Conservation (phyloP, 148 eudicot species). For the Persicaria tinctoria region DNA sequence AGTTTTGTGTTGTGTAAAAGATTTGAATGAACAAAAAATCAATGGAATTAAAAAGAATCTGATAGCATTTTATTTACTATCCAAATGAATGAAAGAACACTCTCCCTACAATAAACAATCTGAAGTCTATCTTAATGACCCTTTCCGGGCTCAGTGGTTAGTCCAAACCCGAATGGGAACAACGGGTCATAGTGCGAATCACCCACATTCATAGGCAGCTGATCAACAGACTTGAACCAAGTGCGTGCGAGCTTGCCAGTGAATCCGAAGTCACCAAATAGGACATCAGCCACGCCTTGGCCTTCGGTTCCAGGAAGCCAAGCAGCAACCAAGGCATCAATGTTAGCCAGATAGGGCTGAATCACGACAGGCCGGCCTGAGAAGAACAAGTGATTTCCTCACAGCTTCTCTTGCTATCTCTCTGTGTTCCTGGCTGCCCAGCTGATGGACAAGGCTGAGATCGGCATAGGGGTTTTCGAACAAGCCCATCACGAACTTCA, state of each 20-base stretch:
- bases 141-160: constrained; percentile 27
- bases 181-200: constrained; percentile 45
- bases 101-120: constrained; percentile 9
- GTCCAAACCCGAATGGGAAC: constrained; percentile 46
- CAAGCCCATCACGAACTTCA: constrained; percentile 58
- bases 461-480: constrained; percentile 55
- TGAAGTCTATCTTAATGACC: constrained; percentile 10
- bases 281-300: constrained; percentile 44
- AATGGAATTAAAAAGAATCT: background rate
- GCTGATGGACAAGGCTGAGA: constrained; percentile 34
- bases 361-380: constrained; percentile 46
- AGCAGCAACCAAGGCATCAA: constrained; percentile 49
- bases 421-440: constrained; percentile 57
- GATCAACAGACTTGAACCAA: constrained; percentile 48
- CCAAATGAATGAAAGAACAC: background rate
- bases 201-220: constrained; percentile 50
- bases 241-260: constrained; percentile 48
- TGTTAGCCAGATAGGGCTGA: constrained; percentile 29
- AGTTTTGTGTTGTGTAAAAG: background rate
- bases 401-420: constrained; percentile 69
- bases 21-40: background rate
- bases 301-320: constrained; percentile 62
- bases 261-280: constrained; percentile 46
- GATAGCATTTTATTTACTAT: constrained; percentile 7
- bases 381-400: constrained; percentile 57